These are phyloP conservation scores for Fusarium brevicatenulatum DNA, from an alignment of 2,329 filamentous ascomycete genomes.

Conservation along the genomic window DNA sequence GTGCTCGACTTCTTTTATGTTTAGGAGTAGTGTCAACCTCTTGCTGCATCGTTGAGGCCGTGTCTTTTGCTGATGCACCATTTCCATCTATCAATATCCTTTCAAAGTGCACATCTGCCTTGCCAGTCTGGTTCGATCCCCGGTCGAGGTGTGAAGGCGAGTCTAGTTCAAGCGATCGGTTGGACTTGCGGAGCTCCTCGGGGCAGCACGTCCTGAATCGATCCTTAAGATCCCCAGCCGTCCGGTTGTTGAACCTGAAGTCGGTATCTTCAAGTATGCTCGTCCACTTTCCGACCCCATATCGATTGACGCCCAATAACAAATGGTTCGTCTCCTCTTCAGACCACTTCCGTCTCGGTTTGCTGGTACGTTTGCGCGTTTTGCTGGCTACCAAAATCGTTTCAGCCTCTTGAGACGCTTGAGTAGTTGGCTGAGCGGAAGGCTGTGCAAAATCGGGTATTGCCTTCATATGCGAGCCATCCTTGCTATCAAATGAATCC, in stretches of 20 bases:
- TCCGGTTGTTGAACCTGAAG: slow-evolving; percentile 70
- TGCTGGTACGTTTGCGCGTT: slow-evolving; percentile 64
- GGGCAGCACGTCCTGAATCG: slow-evolving; percentile 74
- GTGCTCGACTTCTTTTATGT: slow-evolving; percentile 62
- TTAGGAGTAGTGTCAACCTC: slow-evolving; percentile 52
- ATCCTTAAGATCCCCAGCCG: slow-evolving; percentile 72
- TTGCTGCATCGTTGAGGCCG: slow-evolving; percentile 34
- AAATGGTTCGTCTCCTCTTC: slow-evolving; percentile 72
- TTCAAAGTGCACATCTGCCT: slow-evolving; percentile 63
- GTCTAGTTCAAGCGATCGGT: slow-evolving; percentile 43
- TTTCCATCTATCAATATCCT: slow-evolving; percentile 65
- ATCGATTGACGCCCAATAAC: slow-evolving; percentile 67
- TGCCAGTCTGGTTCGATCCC: slow-evolving; percentile 52
- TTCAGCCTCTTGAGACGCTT: slow-evolving; percentile 48
- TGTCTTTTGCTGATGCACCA: slow-evolving; percentile 43
- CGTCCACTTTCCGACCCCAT: slow-evolving; percentile 74
- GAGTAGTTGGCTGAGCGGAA: slow-evolving; percentile 15
- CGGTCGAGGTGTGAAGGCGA: slow-evolving; percentile 33
- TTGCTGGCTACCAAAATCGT: slow-evolving; percentile 48
- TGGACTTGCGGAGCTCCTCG: slow-evolving; percentile 63
- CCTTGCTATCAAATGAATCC: slow-evolving; percentile 62
- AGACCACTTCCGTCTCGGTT: slow-evolving; percentile 71
- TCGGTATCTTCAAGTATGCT: slow-evolving; percentile 69
- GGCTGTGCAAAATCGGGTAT: slow-evolving; percentile 55
- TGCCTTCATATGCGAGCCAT: slow-evolving; percentile 55